Percentiles rank a stretch among this genome's conserved stretches.
Conservation (phyloP, 805 yeast species). For the Wickerhamomyces sydowiorum region DNA sequence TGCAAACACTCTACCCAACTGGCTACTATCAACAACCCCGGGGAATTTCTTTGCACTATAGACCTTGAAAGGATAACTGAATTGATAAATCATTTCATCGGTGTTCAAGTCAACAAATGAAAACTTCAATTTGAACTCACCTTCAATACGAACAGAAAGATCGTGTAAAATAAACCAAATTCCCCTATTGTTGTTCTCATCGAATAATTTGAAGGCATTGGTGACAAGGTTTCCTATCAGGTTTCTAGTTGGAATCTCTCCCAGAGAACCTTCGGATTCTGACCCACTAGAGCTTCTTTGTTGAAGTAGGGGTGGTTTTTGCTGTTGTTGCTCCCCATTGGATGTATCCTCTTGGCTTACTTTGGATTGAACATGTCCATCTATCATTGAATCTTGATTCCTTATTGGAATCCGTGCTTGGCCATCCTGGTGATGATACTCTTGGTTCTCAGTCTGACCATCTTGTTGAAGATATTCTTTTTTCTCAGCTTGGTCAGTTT, state of each 20-base stretch:
- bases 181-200: conserved; percentile 28
- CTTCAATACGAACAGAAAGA: conserved; percentile 36
- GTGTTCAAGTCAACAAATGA: conserved; percentile 27
- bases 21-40: conserved; percentile 37
- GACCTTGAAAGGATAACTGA: conserved; percentile 30
- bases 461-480: not conserved
- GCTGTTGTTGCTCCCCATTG: no score
- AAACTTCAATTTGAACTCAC: conserved; percentile 33
- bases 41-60: conserved; percentile 40
- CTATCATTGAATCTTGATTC: no score
- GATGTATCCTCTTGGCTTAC: no score
- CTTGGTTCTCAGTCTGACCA: not conserved
- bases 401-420: no score
- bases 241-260: conserved; percentile 28
- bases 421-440: no score
- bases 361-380: no score
- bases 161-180: conserved; percentile 39
- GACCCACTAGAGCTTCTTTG: not conserved
- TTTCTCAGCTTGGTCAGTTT: no score
- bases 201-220: conserved; percentile 32
- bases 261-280: conserved; percentile 8
- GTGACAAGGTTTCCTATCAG: conserved; percentile 34
- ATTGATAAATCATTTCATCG: conserved; percentile 12
- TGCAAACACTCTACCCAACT: conserved; percentile 34
- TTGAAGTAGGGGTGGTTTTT: not conserved